Percentiles rank a stretch among this genome's conserved stretches.
phyloP scores from a whole-genome alignment of 768 basidiomycete genomes.

The Amanita polypyramis region DNA sequence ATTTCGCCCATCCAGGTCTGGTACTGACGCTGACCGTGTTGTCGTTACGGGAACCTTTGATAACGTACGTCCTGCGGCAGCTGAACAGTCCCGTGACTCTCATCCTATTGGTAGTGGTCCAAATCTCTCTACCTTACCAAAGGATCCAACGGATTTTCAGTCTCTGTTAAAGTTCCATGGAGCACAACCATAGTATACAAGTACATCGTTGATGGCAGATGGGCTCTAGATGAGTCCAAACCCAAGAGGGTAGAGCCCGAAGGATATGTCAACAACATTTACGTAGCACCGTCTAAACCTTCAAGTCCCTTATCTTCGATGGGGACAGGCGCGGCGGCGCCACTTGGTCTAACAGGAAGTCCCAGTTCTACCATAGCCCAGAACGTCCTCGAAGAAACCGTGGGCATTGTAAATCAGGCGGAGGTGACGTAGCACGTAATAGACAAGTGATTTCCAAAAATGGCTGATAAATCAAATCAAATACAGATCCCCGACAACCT shows the following conservation, averaged over 20 bases:
- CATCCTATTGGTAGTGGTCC: constrained; percentile 40
- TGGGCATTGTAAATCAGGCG: neutral
- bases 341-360: neutral
- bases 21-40: constrained; percentile 41
- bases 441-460: neutral
- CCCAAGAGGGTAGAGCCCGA: constrained; percentile 50
- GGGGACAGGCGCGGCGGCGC: neutral
- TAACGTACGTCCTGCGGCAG: constrained; percentile 35
- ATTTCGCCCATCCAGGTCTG: constrained; percentile 37
- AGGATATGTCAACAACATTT: constrained; percentile 67
- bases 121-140: constrained; percentile 44
- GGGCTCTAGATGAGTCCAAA: constrained; percentile 42
- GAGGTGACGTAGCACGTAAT: constrained; percentile 5
- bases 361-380: neutral
- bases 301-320: neutral
- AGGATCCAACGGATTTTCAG: constrained; percentile 44
- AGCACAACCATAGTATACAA: constrained; percentile 60
- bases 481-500: neutral
- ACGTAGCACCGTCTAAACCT: constrained; percentile 40
- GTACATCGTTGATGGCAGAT: constrained; percentile 68
- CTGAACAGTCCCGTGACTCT: neutral
- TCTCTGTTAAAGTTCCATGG: constrained; percentile 46
- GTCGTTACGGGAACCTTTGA: constrained; percentile 75
- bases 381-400: neutral
- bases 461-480: neutral